Evolutionary conservation across 2,329 filamentous ascomycete species (phyloP).

Genomic region (Ophiostoma sp.): DNA sequence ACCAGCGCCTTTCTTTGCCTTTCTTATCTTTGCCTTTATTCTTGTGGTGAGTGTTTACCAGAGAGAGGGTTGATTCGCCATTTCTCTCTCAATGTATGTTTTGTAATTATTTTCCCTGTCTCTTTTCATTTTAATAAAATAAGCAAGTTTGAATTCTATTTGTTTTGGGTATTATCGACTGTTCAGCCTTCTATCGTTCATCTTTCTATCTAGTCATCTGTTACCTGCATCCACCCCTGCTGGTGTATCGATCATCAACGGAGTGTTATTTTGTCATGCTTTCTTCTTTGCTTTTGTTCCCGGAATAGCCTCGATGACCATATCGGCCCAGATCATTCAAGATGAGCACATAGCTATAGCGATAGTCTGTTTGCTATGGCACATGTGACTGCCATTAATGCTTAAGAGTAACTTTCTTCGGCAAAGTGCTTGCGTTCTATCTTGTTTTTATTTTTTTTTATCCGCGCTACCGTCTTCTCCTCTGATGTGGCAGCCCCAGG

Average conservation of each 20-base stretch:
- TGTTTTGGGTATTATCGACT: neutral
- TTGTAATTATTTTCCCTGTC: neutral
- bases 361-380: neutral
- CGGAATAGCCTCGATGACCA: neutral
- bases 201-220: neutral
- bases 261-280: neutral
- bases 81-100: neutral
- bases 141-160: neutral
- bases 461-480: neutral
- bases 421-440: neutral
- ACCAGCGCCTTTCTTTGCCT: neutral
- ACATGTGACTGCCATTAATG: neutral
- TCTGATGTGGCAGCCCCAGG: neutral
- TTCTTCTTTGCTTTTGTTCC: neutral
- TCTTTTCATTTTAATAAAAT: neutral
- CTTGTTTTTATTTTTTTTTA: neutral
- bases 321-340: neutral
- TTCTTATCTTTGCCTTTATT: neutral
- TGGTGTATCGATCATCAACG: neutral
- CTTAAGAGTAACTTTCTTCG: neutral
- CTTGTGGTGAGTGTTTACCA: neutral
- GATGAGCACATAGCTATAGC: neutral
- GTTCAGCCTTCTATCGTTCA: neutral
- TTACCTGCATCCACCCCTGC: neutral
- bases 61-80: neutral